Evolutionary conservation across 495 filamentous ascomycete genomes (phyloP).

Genomic region (Choiromyces venosus): DNA sequence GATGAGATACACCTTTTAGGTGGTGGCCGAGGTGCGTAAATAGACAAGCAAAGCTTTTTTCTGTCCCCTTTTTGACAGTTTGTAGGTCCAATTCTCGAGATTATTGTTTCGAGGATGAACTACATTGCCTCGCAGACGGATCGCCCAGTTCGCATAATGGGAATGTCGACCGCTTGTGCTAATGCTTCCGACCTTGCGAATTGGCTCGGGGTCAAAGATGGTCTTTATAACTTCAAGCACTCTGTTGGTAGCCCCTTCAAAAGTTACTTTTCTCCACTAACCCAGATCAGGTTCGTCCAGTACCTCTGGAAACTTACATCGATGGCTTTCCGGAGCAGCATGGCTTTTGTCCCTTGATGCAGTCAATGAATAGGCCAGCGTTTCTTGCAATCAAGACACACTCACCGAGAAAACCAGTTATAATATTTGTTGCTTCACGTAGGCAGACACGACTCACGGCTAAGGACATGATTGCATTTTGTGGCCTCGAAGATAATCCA

Average conservation of each 20-base stretch:
- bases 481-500: constrained; percentile 97
- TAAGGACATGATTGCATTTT: constrained; percentile 92
- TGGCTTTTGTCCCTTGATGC: constrained; percentile 97
- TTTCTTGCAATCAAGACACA: constrained; percentile 95
- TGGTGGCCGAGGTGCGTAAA: constrained; percentile 62
- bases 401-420: constrained; percentile 92
- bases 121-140: constrained; percentile 94
- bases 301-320: constrained; percentile 92
- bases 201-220: constrained; percentile 96
- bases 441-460: constrained; percentile 92
- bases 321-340: constrained; percentile 94
- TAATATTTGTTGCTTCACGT: constrained; percentile 95
- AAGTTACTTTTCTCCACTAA: not conserved
- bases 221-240: constrained; percentile 95
- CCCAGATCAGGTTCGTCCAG: constrained; percentile 64
- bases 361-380: constrained; percentile 96
- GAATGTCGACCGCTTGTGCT: constrained; percentile 97
- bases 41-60: not conserved
- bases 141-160: constrained; percentile 79
- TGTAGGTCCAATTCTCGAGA: constrained; percentile 81
- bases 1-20: constrained; percentile 97
- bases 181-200: constrained; percentile 92
- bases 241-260: constrained; percentile 46
- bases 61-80: not conserved
- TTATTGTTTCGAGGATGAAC: constrained; percentile 98